Base-by-base conservation (phyloP, 1,284 basidiomycete genomes). In the Malassezia nana region DNA sequence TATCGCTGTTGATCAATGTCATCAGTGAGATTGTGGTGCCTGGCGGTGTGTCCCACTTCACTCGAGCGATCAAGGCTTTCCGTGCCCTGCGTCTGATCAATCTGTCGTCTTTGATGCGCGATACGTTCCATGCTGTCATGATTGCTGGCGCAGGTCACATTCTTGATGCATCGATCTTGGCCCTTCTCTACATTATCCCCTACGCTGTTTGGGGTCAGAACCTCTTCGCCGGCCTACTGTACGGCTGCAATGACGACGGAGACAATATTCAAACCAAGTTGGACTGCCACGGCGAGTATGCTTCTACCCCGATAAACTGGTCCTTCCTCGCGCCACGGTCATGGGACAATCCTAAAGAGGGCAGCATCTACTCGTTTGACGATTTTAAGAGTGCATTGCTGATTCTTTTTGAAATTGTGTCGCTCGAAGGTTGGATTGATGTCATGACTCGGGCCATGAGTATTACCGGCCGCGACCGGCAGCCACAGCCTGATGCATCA, bases 171-270 rank as follows among this genome's bases (percentile, higher is more conserved):
- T 87, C 85, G 0, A 75, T 95, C 47, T 82, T 98, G n/a, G 89
- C 91, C 42, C 82, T 94, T 48, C 79, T 96, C 33, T 77, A 96
- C 77, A 85, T 96, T 80, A 87, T 98, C 61, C 92, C 92, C 0
- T 96, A 90, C 69, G 91, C 92, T 4, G 84, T 95, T 1, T 96
- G 92, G 91, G 92, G 90, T 5, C 81, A 90, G 55, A 95, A 92
- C 67, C 86, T 96, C 70, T 96, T 96, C 75, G 79, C 84, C 0
- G 89, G 89, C 6, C 77, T 84, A 55, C 83, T 92, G 75, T 89
- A 86, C 73, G 75, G 78, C 42, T 98, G 92, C 78, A 96, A 89
- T 69, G 90, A 96, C 68, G 47, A 43, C 0, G 54, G 59, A 25
- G 72, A 54, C 15, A 74, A 70, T 46, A 82, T 80, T 1, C 64